phyloP scores from a whole-genome alignment of 2,329 filamentous ascomycete species.

The Phaeoacremonium minimum region DNA sequence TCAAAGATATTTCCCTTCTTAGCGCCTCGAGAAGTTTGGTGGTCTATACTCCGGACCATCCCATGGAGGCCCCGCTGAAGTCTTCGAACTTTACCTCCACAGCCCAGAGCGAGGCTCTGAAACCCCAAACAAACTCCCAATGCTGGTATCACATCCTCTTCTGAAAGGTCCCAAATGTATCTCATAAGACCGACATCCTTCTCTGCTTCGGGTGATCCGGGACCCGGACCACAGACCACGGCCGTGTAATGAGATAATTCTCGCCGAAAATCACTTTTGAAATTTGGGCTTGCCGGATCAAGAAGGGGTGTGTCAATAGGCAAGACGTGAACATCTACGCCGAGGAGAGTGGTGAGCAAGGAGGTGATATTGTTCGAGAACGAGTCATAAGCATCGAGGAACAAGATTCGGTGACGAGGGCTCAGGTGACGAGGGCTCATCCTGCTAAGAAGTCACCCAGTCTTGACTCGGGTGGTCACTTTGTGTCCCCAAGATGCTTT shows the following conservation, averaged over 20 bases:
- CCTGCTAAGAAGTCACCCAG: no score
- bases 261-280: conserved; percentile 37
- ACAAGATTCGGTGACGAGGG: conserved; percentile 56
- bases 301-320: conserved; percentile 63
- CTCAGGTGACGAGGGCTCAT: no score
- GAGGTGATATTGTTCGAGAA: conserved; percentile 94
- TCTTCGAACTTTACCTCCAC: conserved; percentile 62
- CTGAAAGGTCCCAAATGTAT: conserved; percentile 65
- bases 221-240: conserved; percentile 85
- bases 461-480: no score
- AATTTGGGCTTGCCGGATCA: conserved; percentile 30
- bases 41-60: conserved; percentile 66
- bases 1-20: conserved; percentile 57
- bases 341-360: conserved; percentile 66
- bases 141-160: conserved; percentile 63
- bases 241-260: conserved; percentile 67
- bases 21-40: conserved; percentile 26
- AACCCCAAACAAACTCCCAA: conserved; percentile 89
- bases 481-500: no score
- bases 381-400: conserved; percentile 94
- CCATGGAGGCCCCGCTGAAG: conserved; percentile 76
- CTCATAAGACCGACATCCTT: conserved; percentile 81
- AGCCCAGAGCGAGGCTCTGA: conserved; percentile 70
- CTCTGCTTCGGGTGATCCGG: conserved; percentile 69
- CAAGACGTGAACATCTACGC: conserved; percentile 65